Percentiles rank a stretch among this genome's conserved stretches.
Conservation (phyloP, 2,329 filamentous ascomycete species). For the Botryotinia narcissicola region DNA sequence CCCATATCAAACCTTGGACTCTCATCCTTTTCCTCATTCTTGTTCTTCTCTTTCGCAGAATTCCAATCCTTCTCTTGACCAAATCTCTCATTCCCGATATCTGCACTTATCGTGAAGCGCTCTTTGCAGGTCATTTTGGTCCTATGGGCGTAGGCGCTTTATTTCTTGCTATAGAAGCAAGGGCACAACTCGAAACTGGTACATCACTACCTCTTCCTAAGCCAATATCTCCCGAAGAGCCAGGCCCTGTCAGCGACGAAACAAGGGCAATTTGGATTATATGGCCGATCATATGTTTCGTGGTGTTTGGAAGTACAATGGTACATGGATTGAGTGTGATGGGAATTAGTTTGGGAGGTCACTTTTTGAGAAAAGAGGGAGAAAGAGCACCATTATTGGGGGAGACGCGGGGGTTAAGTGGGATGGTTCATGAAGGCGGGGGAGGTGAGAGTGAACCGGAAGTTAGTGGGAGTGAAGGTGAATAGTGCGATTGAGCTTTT, state of each 20-base stretch:
- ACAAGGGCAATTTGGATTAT: constrained; percentile 45
- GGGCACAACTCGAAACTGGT: constrained; percentile 51
- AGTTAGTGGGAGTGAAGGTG: constrained; percentile 29
- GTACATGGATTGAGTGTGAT: constrained; percentile 54
- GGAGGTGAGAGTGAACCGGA: constrained; percentile 39
- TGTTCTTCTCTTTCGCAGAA: constrained; percentile 51
- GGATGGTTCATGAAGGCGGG: constrained; percentile 48
- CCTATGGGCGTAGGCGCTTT: constrained; percentile 57
- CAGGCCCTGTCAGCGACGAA: constrained; percentile 38
- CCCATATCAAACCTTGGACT: constrained; percentile 41
- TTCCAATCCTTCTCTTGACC: constrained; percentile 49
- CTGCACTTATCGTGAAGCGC: constrained; percentile 49
- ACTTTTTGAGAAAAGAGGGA: constrained; percentile 46
- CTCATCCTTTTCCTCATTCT: constrained; percentile 48
- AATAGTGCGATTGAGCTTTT: neutral
- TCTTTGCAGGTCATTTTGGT: constrained; percentile 56
- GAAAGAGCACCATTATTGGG: constrained; percentile 50
- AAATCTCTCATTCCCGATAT: constrained; percentile 50
- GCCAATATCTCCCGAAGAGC: constrained; percentile 38
- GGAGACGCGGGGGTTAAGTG: constrained; percentile 49
- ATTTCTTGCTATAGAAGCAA: constrained; percentile 55
- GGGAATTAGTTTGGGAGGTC: constrained; percentile 48
- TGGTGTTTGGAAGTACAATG: constrained; percentile 52
- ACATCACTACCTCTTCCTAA: constrained; percentile 45
- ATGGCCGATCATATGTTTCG: constrained; percentile 55